These are phyloP conservation scores for Tagetes patula DNA, from an alignment of 129 eudicot species.

Conservation along the genomic window DNA sequence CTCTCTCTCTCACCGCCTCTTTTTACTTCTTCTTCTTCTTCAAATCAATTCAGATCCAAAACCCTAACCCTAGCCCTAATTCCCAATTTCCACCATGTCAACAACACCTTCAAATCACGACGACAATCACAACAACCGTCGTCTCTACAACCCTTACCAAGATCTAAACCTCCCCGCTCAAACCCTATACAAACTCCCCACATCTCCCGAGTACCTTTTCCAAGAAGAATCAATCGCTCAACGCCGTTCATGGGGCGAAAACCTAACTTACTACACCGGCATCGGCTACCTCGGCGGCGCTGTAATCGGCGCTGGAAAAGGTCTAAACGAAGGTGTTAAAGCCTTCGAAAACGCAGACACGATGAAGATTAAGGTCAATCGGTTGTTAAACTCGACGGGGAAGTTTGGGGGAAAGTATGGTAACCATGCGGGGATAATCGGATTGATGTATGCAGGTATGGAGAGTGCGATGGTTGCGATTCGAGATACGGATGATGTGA, in stretches of 20 bases:
- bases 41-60: neutral
- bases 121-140: conserved; percentile 44
- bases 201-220: conserved; percentile 82
- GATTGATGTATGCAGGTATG: conserved; percentile 78
- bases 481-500: conserved; percentile 79
- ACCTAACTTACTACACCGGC: conserved; percentile 92
- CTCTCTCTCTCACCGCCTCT: conserved; percentile 34
- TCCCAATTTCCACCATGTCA: conserved; percentile 40
- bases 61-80: conserved; percentile 49
- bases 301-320: conserved; percentile 59
- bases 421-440: conserved; percentile 74
- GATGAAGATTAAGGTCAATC: conserved; percentile 62
- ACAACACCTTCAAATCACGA: conserved; percentile 41
- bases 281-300: conserved; percentile 85
- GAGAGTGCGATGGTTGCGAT: conserved; percentile 85
- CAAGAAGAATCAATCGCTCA: conserved; percentile 83
- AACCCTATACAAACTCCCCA: conserved; percentile 80
- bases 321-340: conserved; percentile 56
- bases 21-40: neutral
- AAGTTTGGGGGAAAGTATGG: conserved; percentile 65
- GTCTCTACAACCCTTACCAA: conserved; percentile 89
- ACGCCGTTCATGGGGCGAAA: conserved; percentile 98
- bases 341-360: conserved; percentile 68
- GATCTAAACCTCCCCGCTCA: conserved; percentile 60
- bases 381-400: conserved; percentile 74